Evolutionary conservation across 495 filamentous ascomycete species (phyloP).

Genomic region (Podospora bellae-mahoneyi): DNA sequence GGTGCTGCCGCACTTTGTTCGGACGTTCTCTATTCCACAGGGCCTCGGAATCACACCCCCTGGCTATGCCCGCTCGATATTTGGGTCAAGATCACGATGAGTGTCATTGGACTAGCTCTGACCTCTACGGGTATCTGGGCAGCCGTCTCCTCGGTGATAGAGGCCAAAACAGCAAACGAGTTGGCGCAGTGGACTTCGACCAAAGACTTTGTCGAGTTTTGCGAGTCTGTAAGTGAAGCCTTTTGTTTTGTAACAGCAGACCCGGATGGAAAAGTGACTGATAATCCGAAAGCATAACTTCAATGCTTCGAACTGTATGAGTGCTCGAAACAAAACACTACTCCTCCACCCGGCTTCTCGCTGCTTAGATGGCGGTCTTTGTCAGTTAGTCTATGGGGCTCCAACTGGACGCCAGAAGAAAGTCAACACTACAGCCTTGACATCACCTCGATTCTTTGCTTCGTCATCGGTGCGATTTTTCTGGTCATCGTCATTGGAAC

Average conservation of each 20-base stretch:
- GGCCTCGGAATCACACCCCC: not conserved
- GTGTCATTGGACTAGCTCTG: conserved; percentile 11
- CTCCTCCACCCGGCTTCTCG: conserved; percentile 12
- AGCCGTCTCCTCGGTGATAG: conserved; percentile 8
- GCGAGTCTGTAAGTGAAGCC: conserved; percentile 14
- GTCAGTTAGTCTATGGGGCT: not conserved
- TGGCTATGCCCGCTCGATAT: not conserved
- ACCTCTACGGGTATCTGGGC: conserved; percentile 12
- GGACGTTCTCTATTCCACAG: not conserved
- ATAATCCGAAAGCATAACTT: conserved; percentile 8
- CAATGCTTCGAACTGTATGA: conserved; percentile 5
- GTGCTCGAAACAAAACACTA: conserved; percentile 8
- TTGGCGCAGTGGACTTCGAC: conserved; percentile 16
- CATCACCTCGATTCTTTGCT: not conserved
- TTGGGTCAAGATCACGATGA: not conserved
- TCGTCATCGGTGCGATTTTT: not conserved
- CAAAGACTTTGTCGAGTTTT: conserved; percentile 17
- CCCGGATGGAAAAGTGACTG: not conserved
- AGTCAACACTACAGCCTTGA: not conserved
- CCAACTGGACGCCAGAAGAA: not conserved
- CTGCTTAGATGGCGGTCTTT: not conserved
- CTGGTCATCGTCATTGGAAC: not conserved
- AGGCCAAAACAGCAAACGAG: conserved; percentile 8
- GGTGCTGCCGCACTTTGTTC: not conserved
- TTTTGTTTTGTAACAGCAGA: not conserved